Base-by-base conservation (phyloP, 1,284 basidiomycete genomes). In the Ganoderma boninense region DNA sequence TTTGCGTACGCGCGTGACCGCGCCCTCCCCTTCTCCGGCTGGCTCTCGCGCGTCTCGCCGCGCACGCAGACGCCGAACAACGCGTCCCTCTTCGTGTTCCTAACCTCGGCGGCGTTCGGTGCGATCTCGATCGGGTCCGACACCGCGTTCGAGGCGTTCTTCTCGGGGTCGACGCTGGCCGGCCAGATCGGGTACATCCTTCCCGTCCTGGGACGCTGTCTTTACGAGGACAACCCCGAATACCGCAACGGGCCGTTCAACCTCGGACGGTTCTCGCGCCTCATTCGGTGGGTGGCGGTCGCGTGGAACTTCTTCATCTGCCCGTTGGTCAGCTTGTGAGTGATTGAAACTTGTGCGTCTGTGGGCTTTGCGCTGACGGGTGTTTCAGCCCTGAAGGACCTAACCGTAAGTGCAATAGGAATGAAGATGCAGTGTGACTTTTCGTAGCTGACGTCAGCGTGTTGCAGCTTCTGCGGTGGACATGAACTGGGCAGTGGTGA, bases 1-100 rank as follows among this genome's bases (percentile, higher is more conserved):
- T 92, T 90, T 73, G 90, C 90, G 0, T 92, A 92, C 75, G 84
- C 87, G 14, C 83, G 90, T 35, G 89, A 91, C 70, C 83, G 85
- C 74, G 93, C 91, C 0, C 87, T 96, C 4, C 94, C 94, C 0
- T 87, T 94, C 75, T 95, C 92, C 0, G 77, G 78, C 20, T 87
- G 85, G 80, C 82, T 94, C 6, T 92, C 92, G 75, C 83, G 86
- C 60, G 90, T 94, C 83, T 91, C 92, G 75, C 73, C 73, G 2
- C 86, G 80, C 64, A 92, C 91, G 2, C 83, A 86, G 49, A 91
- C 92, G 2, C 92, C 92, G 0, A 87, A 92, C n/a, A 89, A 91
- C 76, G 74, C 72, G 14, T 62, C 60, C n/a, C 23, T 62, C 4
- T 40, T 62, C 6, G 60, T 62, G 60, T 62, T 62, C 42, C 38